A percentile compares a stretch with the other conserved stretches of the same genome.
phyloP scores from a whole-genome alignment of 805 yeast species.

The Ogataea corticis region DNA sequence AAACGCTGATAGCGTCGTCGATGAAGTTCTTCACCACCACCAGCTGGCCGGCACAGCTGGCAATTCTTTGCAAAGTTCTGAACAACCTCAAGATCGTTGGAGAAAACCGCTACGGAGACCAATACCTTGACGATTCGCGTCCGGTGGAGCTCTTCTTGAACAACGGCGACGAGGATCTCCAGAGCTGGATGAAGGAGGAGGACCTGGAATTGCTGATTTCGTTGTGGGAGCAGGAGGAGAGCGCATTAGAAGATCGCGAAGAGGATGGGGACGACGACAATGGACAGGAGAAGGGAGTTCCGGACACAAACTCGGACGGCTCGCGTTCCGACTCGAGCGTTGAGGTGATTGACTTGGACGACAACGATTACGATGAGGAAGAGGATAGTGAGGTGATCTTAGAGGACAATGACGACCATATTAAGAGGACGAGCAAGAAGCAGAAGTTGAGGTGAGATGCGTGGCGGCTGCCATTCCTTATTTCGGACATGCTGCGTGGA shows the following conservation, averaged over 20 bases:
- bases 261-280: background rate
- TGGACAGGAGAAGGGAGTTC: slow-evolving; percentile 1
- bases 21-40: slow-evolving; percentile 18
- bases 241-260: slow-evolving; percentile 10
- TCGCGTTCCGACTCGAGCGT: background rate
- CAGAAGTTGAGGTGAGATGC: slow-evolving; percentile 9
- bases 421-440: slow-evolving; percentile 3
- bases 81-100: slow-evolving; percentile 15
- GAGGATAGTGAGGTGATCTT: slow-evolving; percentile 16
- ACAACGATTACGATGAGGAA: slow-evolving; percentile 18
- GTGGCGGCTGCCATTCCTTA: no score
- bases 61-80: slow-evolving; percentile 18
- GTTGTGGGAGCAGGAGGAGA: slow-evolving; percentile 19
- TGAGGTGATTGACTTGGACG: slow-evolving; percentile 5
- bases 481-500: no score
- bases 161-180: slow-evolving; percentile 12
- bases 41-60: slow-evolving; percentile 22
- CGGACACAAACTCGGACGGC: slow-evolving; percentile 3
- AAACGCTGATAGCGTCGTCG: slow-evolving; percentile 19
- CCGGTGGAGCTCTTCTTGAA: slow-evolving; percentile 19
- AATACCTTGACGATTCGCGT: slow-evolving; percentile 6
- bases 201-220: slow-evolving; percentile 12
- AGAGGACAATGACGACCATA: slow-evolving; percentile 13
- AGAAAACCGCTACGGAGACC: slow-evolving; percentile 11
- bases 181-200: slow-evolving; percentile 10